A percentile compares a stretch with the other conserved stretches of the same genome.
Conservation (phyloP, 2,329 filamentous ascomycete species). For the Colletotrichum camelliae region DNA sequence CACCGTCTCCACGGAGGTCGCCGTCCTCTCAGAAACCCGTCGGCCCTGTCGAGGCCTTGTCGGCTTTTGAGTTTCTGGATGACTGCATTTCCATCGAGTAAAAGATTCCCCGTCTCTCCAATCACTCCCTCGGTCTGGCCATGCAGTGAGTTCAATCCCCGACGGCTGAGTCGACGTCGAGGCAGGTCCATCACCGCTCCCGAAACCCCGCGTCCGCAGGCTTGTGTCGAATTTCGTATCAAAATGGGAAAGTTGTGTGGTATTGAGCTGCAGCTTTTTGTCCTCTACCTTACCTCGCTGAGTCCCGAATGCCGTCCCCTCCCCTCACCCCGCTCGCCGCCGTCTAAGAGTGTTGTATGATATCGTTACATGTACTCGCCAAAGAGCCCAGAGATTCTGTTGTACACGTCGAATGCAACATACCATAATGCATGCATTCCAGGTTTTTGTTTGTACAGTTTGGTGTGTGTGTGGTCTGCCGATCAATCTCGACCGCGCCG, state of each 20-base stretch:
- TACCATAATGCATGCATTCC: constrained; percentile 19
- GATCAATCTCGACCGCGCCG: neutral
- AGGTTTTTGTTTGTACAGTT: constrained; percentile 8
- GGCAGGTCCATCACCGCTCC: neutral
- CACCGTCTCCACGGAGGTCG: constrained; percentile 4
- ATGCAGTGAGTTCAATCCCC: neutral
- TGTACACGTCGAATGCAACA: constrained; percentile 18
- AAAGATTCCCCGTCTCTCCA: neutral
- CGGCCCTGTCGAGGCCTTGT: neutral
- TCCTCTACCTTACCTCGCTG: neutral
- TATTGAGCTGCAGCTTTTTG: constrained; percentile 13
- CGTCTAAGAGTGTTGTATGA: constrained; percentile 20
- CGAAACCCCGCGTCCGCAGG: neutral
- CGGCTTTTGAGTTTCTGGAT: neutral
- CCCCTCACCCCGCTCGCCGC: neutral
- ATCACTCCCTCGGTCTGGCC: neutral
- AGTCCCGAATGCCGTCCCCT: neutral
- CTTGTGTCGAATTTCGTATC: neutral
- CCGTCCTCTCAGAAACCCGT: neutral
- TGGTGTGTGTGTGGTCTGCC: neutral
- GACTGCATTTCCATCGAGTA: constrained; percentile 3
- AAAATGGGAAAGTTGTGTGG: constrained; percentile 1
- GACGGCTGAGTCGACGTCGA: neutral
- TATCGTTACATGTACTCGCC: constrained; percentile 23
- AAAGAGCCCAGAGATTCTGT: constrained; percentile 13